These are phyloP conservation scores for Salix viminalis DNA, from an alignment of 345 rosid species.

Conservation along the genomic window DNA sequence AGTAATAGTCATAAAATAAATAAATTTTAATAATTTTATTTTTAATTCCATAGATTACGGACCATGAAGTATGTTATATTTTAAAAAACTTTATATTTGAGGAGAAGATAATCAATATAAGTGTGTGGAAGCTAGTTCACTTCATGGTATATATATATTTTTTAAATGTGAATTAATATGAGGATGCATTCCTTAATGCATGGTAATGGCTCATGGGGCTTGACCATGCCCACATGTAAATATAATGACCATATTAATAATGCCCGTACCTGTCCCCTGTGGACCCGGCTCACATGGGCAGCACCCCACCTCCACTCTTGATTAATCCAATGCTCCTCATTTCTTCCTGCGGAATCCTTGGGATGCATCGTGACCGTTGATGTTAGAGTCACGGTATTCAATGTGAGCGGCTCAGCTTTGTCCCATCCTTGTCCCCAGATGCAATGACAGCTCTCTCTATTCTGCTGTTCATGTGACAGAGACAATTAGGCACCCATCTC, in stretches of 20 bases:
- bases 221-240: conserved; percentile 8
- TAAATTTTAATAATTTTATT: too few species aligned
- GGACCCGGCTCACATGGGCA: conserved; percentile 35
- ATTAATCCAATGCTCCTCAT: conserved; percentile 24
- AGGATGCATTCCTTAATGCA: background rate
- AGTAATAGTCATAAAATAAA: too few species aligned
- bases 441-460: conserved; percentile 26
- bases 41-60: too few species aligned
- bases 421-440: conserved; percentile 42
- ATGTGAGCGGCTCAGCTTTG: conserved; percentile 33
- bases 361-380: conserved; percentile 17
- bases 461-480: conserved; percentile 34
- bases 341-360: background rate
- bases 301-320: conserved; percentile 1
- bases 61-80: too few species aligned
- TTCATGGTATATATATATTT: too few species aligned
- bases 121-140: too few species aligned
- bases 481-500: conserved; percentile 27
- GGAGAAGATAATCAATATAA: too few species aligned
- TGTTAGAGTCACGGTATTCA: conserved; percentile 21
- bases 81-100: too few species aligned
- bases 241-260: background rate
- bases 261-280: conserved; percentile 35
- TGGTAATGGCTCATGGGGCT: conserved; percentile 6
- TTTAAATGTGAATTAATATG: background rate